phyloP scores from a whole-genome alignment of 768 basidiomycete genomes.

The Auricularia heimuer region DNA sequence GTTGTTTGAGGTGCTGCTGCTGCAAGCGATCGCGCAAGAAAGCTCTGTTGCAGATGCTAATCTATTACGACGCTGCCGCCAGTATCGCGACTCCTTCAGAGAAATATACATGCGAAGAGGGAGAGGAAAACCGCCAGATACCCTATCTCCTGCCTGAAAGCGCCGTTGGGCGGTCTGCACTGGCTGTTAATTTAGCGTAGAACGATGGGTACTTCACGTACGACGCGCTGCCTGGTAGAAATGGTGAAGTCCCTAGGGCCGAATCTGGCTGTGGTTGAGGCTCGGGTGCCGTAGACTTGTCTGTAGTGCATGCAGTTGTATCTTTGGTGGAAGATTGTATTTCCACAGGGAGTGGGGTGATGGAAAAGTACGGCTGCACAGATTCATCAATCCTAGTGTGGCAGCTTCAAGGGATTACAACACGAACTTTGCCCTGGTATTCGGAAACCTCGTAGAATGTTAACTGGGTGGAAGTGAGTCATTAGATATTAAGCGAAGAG shows the following conservation, averaged over 20 bases:
- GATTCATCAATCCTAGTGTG: not conserved
- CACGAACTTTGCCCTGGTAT: constrained; percentile 20
- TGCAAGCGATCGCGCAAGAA: no score
- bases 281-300: not conserved
- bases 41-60: no score
- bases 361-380: constrained; percentile 24
- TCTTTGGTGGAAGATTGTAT: not conserved
- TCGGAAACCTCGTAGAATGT: constrained; percentile 36
- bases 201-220: not conserved
- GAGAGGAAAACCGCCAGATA: no score
- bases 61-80: no score
- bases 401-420: no score
- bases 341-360: constrained; percentile 17
- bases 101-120: no score
- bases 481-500: not conserved
- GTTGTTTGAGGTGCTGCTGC: no score
- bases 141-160: no score
- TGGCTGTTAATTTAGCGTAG: no score
- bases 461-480: constrained; percentile 21
- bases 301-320: not conserved
- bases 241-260: not conserved
- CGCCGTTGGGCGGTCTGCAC: no score
- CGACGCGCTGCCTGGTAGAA: not conserved
- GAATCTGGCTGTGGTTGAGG: not conserved
- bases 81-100: no score